phyloP scores from a whole-genome alignment of 257 asterid genomes.

The Plantago major region DNA sequence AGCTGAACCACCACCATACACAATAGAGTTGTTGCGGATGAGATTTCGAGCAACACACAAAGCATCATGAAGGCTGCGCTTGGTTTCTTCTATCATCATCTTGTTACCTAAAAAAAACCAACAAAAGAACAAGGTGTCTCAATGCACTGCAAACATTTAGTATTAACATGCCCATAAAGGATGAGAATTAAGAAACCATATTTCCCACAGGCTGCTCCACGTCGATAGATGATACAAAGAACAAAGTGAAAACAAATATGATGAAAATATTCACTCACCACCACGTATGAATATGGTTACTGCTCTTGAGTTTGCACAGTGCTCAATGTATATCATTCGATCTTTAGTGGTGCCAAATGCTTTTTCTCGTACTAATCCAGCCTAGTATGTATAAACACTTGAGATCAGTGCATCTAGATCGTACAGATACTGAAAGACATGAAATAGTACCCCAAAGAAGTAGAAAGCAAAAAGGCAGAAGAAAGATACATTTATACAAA shows the following conservation, averaged over 20 bases:
- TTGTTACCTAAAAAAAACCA: slow-evolving; percentile 66
- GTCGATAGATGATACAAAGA: background rate
- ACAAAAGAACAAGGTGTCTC: background rate
- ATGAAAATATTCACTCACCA: slow-evolving; percentile 45
- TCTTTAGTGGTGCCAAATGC: slow-evolving; percentile 94
- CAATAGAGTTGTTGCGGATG: slow-evolving; percentile 89
- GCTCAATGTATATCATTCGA: slow-evolving; percentile 95
- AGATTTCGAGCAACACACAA: slow-evolving; percentile 92
- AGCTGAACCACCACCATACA: slow-evolving; percentile 98
- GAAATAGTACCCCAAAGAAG: background rate
- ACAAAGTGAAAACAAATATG: background rate
- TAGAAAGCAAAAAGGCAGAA: background rate
- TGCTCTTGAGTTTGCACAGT: slow-evolving; percentile 96
- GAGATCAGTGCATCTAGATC: background rate
- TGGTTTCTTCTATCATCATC: slow-evolving; percentile 98
- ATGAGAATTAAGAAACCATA: no score
- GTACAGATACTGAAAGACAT: background rate
- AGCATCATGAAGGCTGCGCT: slow-evolving; percentile 97
- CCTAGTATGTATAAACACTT: slow-evolving; percentile 38
- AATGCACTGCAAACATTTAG: background rate
- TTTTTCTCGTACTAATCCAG: slow-evolving; percentile 94
- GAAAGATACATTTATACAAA: background rate
- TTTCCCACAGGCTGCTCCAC: background rate
- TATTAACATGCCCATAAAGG: no score
- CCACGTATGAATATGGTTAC: slow-evolving; percentile 97